Conservation (phyloP, 2,329 filamentous ascomycete genomes). For the Alternaria brassicae region DNA sequence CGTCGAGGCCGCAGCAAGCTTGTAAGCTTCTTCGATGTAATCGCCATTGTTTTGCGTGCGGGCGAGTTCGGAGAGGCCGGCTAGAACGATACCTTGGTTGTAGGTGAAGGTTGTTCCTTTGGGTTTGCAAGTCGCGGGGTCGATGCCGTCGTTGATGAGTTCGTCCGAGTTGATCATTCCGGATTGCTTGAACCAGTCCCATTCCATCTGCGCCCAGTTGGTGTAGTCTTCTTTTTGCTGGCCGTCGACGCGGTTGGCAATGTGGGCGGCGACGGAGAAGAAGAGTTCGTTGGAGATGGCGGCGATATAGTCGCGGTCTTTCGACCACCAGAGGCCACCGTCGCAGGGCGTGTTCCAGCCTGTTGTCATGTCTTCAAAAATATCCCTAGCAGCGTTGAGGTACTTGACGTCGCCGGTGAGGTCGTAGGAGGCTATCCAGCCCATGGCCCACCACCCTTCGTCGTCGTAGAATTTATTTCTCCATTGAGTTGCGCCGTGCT, state of each 20-base stretch:
- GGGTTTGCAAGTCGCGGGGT: conserved; percentile 58
- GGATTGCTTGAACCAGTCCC: conserved; percentile 60
- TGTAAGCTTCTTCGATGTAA: conserved; percentile 34
- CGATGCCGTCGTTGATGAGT: conserved; percentile 64
- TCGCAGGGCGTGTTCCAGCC: conserved; percentile 58
- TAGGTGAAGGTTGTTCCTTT: conserved; percentile 63
- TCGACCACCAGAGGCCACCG: conserved; percentile 65
- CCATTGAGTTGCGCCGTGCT: conserved; percentile 47
- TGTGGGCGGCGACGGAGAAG: conserved; percentile 60
- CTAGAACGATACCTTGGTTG: conserved; percentile 66
- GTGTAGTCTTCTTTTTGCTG: conserved; percentile 54
- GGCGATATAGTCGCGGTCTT: conserved; percentile 60
- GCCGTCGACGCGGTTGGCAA: conserved; percentile 58
- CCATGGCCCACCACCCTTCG: conserved; percentile 70
- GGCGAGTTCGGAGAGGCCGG: conserved; percentile 62
- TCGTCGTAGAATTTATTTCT: conserved; percentile 66
- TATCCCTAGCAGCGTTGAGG: conserved; percentile 60
- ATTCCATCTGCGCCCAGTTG: conserved; percentile 59
- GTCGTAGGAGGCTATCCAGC: conserved; percentile 65
- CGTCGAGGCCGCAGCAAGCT: conserved; percentile 39
- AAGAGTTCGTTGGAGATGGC: conserved; percentile 67
- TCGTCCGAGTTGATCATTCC: conserved; percentile 61
- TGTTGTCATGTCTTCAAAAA: conserved; percentile 65
- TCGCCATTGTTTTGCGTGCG: conserved; percentile 50
- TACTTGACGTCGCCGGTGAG: conserved; percentile 61